Evolutionary conservation across 2,329 filamentous ascomycete genomes (phyloP), one percentile per base, ranked within the genome.

Genomic region (Phyllosticta paracitricarpa): DNA sequence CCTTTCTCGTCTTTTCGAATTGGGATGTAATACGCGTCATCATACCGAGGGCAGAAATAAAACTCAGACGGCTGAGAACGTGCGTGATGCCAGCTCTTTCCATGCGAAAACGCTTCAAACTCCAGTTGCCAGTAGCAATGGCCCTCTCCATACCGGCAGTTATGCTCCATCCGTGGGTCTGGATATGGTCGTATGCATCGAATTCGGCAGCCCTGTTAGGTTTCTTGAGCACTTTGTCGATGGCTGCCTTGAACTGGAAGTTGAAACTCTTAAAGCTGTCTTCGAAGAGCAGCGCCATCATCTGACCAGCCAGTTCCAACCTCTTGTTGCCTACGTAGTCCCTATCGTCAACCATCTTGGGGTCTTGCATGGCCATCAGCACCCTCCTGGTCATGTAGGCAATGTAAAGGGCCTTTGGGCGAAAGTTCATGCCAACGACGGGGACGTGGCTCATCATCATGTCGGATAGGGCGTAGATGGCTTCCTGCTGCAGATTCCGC

Each of bases 311-410:
- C 75, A 99, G 75, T 74, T 99, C 94, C 53, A 99, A 80, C 63
- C 94, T 86, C 77, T 99, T 99, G 77, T 99, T 99, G 66, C 94
- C 94, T 30, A 99, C 91, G 70, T 97, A 99, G 76, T 99, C 95
- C 71, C 94, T 84, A 72, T 99, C 94, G 68, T 99, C 94, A 1
- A 99, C 91, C 59, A 97, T 79, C 61, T 88, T 91, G 1, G 89
- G 84, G 70, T 99, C 90, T 63, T 94, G 89, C 70, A 91, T 88
- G 1, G 92, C 92, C 89, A 97, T 96, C 56, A 99, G 77, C 3
- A 97, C 92, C 73, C 92, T 85, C n/a, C 94, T 88, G 28, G 91
- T 90, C 94, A 99, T 99, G 79, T 96, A 90, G 56, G 93, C 93
- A 61, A 99, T 85, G 69, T 97, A 99, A 8, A 97, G 83, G 24